Evolutionary conservation across 2,329 filamentous ascomycete genomes (phyloP), one percentile per base, ranked within the genome.

Genomic region (Epichloe typhina): DNA sequence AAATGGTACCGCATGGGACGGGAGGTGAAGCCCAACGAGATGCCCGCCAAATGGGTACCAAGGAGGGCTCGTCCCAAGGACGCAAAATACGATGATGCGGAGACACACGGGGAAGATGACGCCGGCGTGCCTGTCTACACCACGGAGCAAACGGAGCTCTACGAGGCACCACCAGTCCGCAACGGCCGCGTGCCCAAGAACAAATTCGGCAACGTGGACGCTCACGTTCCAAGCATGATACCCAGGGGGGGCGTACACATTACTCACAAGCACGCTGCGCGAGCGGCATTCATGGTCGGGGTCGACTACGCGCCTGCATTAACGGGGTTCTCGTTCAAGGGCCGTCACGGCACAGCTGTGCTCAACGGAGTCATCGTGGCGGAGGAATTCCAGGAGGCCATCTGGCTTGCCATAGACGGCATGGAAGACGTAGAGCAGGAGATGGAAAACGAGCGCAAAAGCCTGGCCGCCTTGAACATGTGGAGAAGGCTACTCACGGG

Each of bases 211-310:
- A 98, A 98, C 61, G 83, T 97, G 53, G 93, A 97, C 61, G 78
- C 95, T 39, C 97, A 91, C 63, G 89, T 95, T 11, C 83, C 88
- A 0, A 88, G 82, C 54, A 97, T 98, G 93, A 75, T 97, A 0
- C 93, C 93, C 0, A 68, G 70, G 40, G 70, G 40, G 91, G 93
- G 87, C 1, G 76, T 81, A 2, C 88, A 97, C 64, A 71, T 97
- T 23, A 59, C 66, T 5, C 68, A 74, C 52, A 69, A 76, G 45
- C 60, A 83, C 47, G 84, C 86, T 1, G 72, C 78, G 1, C 77
- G 78, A 47, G 91, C 91, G 1, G 88, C 89, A 0, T 80, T 77
- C 51, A 69, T 90, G 1, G 66, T 96, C 1, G 83, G 83, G 0
- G 75, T 97, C 17, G 89, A 97, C 66, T 95, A 86, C 64, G 88